Evolutionary conservation across 352 stramenopile species (phyloP).

Genomic region (Phytophthora melonis): DNA sequence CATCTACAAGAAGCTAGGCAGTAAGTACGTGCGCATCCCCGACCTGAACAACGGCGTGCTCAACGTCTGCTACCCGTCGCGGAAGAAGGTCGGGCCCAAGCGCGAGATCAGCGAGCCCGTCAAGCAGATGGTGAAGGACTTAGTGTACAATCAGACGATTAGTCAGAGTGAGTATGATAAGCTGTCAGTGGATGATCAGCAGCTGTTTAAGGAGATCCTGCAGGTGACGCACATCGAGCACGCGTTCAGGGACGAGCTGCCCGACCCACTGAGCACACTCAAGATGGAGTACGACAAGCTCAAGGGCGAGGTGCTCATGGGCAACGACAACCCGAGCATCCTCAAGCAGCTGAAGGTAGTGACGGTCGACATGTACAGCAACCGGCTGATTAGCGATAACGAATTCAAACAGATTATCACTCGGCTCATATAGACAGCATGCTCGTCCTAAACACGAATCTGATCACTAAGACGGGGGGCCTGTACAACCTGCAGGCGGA

Average conservation of each 20-base stretch:
- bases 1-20: neutral
- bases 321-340: slow-evolving; percentile 22
- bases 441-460: neutral
- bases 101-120: neutral
- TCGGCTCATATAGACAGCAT: slow-evolving; percentile 2
- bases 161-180: neutral
- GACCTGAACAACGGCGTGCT: neutral
- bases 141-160: neutral
- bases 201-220: slow-evolving; percentile 25
- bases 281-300: slow-evolving; percentile 23
- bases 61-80: neutral
- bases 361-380: slow-evolving; percentile 19
- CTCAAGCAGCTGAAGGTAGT: slow-evolving; percentile 16
- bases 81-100: neutral
- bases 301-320: slow-evolving; percentile 10
- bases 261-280: slow-evolving; percentile 5
- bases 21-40: neutral
- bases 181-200: neutral
- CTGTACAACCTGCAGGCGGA: slow-evolving; percentile 12
- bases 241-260: slow-evolving; percentile 17
- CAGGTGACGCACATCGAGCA: slow-evolving; percentile 17
- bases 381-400: slow-evolving; percentile 7
- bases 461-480: slow-evolving; percentile 9
- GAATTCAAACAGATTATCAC: slow-evolving; percentile 29
- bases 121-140: neutral